These are phyloP conservation scores for Leccinellum luteum DNA, from an alignment of 768 basidiomycete species.

Conservation along the genomic window DNA sequence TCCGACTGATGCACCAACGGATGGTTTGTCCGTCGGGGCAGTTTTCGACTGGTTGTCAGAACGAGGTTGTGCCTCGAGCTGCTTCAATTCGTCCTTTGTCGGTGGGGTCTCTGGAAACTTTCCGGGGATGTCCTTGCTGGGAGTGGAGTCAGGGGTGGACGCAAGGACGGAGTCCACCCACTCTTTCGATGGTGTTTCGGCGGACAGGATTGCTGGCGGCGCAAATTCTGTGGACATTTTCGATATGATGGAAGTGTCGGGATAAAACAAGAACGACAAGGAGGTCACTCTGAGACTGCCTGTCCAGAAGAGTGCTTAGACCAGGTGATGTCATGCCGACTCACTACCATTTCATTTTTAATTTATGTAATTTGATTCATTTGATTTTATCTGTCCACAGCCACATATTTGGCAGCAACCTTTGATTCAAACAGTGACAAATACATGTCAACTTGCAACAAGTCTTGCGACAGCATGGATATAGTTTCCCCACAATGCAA, in stretches of 20 bases:
- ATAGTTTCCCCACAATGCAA: neutral
- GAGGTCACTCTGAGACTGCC: neutral
- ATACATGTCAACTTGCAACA: slow-evolving; percentile 2
- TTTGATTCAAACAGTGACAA: slow-evolving; percentile 15
- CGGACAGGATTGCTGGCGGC: slow-evolving; percentile 17
- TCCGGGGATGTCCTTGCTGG: neutral
- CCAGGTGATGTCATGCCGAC: slow-evolving; percentile 29
- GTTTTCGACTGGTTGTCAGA: neutral
- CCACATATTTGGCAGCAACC: slow-evolving; percentile 10
- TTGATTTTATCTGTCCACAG: neutral
- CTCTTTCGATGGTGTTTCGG: slow-evolving; percentile 15
- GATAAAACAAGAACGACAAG: neutral
- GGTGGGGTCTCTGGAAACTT: neutral
- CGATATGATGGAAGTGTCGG: neutral
- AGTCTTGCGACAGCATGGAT: neutral
- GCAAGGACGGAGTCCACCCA: slow-evolving; percentile 20
- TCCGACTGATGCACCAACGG: neutral
- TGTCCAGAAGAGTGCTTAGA: slow-evolving; percentile 4
- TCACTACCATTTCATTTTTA: neutral
- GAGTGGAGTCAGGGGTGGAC: slow-evolving; percentile 1
- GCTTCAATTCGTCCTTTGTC: neutral
- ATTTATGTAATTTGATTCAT: neutral
- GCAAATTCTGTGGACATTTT: slow-evolving; percentile 11
- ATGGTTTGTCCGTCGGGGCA: neutral
- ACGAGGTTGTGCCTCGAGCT: neutral